A percentile compares a stretch with the other conserved stretches of the same genome.
Conservation (phyloP, 108 stramenopile species). For the Schizochytrium sp. region DNA sequence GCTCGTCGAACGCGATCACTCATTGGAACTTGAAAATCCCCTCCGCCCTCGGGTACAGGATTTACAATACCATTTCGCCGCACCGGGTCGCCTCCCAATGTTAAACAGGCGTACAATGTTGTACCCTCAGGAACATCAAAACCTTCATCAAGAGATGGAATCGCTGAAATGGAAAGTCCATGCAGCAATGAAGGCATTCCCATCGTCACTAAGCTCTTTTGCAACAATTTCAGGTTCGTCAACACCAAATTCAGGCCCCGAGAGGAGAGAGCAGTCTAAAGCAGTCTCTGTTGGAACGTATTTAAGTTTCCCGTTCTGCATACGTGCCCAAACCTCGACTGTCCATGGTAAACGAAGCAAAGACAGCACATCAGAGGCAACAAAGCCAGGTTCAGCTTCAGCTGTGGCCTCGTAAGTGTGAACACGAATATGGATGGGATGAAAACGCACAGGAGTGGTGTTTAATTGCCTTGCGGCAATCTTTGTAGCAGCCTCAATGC, state of each 20-base stretch:
- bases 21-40: constrained; percentile 8
- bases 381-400: constrained; percentile 22
- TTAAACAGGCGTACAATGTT: constrained; percentile 16
- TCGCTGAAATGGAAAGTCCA: background rate
- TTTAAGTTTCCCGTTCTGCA: background rate
- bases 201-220: background rate
- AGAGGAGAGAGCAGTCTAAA: constrained; percentile 23
- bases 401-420: constrained; percentile 24
- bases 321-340: constrained; percentile 18
- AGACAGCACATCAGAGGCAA: constrained; percentile 19
- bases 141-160: background rate
- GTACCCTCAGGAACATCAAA: constrained; percentile 22
- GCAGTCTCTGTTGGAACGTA: constrained; percentile 27
- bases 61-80: constrained; percentile 20
- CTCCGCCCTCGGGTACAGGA: background rate
- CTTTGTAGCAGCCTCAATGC: background rate
- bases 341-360: constrained; percentile 18
- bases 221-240: constrained; percentile 10
- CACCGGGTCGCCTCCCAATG: constrained; percentile 33
- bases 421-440: constrained; percentile 21
- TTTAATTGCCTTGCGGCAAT: background rate
- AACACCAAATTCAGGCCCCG: constrained; percentile 32
- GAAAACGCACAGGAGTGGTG: background rate
- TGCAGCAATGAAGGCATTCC: constrained; percentile 35
- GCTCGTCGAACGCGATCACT: background rate